Evolutionary conservation across 805 yeast genomes (phyloP).

Genomic region (Cyberlindnera galapagoensis): DNA sequence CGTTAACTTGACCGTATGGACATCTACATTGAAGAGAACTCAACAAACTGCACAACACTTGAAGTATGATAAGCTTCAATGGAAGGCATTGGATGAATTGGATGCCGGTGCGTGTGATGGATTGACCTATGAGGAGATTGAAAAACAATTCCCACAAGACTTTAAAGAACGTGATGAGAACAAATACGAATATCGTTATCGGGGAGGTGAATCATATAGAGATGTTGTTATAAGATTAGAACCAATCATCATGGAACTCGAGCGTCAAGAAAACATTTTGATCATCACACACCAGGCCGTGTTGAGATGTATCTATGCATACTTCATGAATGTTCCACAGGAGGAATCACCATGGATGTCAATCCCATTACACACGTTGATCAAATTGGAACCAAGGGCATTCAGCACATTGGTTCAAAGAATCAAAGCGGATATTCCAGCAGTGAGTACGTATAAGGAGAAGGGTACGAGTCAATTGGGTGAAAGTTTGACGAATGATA

Average conservation of each 20-base stretch:
- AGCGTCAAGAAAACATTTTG: conserved; percentile 91
- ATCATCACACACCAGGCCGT: conserved; percentile 98
- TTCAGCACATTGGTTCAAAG: conserved; percentile 82
- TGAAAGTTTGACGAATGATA: conserved; percentile 23
- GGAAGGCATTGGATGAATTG: conserved; percentile 96
- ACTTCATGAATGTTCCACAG: conserved; percentile 97
- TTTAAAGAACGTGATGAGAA: conserved; percentile 93
- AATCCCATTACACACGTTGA: conserved; percentile 91
- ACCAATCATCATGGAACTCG: conserved; percentile 97
- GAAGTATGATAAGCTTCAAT: conserved; percentile 75
- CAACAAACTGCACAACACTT: conserved; percentile 84
- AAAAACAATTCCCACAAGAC: conserved; percentile 80
- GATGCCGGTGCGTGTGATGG: conserved; percentile 99
- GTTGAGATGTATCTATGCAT: conserved; percentile 91
- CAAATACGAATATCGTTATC: conserved; percentile 90
- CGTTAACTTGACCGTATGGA: conserved; percentile 84
- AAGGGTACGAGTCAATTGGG: conserved; percentile 67
- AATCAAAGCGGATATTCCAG: conserved; percentile 94
- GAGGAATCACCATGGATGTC: conserved; percentile 99
- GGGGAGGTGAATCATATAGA: conserved; percentile 96
- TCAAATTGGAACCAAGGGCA: conserved; percentile 92
- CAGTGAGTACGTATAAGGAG: conserved; percentile 93
- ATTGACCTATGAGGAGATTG: conserved; percentile 91
- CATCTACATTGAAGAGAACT: conserved; percentile 85
- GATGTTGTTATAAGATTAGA: conserved; percentile 93